phyloP scores from a whole-genome alignment of 2,329 filamentous ascomycete species.

The Neoascochyta sp. region DNA sequence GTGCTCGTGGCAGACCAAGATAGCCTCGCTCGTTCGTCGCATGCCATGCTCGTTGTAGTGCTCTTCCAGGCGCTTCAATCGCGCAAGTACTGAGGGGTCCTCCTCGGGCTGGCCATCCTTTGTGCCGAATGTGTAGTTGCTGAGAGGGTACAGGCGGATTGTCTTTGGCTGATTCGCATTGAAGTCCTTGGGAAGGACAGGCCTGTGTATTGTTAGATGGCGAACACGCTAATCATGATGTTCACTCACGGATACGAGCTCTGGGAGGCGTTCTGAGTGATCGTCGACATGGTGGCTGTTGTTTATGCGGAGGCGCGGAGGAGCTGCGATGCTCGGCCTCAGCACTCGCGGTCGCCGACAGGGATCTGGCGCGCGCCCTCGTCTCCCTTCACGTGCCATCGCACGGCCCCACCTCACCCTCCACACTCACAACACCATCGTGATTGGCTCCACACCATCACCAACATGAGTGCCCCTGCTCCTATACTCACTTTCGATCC shows the following conservation, averaged over 20 bases:
- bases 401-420: too few species aligned
- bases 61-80: constrained; percentile 90
- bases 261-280: constrained; percentile 70
- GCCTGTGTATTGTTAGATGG: constrained; percentile 44
- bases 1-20: constrained; percentile 97
- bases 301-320: constrained; percentile 7
- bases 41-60: constrained; percentile 91
- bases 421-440: too few species aligned
- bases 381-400: too few species aligned
- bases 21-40: constrained; percentile 94
- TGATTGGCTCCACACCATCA: too few species aligned
- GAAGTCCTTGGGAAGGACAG: constrained; percentile 77
- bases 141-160: constrained; percentile 88
- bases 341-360: constrained; percentile 7
- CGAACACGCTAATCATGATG: neutral
- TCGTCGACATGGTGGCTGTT: constrained; percentile 67
- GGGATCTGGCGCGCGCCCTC: too few species aligned
- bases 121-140: constrained; percentile 98
- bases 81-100: constrained; percentile 89
- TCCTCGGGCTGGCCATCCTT: constrained; percentile 98
- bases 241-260: constrained; percentile 63
- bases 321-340: constrained; percentile 10
- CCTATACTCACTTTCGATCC: constrained; percentile 8
- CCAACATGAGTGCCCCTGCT: constrained; percentile 3
- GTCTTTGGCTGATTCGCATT: constrained; percentile 84